Percentiles rank a stretch among this genome's conserved stretches.
Conservation (phyloP, 106 monocot genomes). For the Chionographis japonica region DNA sequence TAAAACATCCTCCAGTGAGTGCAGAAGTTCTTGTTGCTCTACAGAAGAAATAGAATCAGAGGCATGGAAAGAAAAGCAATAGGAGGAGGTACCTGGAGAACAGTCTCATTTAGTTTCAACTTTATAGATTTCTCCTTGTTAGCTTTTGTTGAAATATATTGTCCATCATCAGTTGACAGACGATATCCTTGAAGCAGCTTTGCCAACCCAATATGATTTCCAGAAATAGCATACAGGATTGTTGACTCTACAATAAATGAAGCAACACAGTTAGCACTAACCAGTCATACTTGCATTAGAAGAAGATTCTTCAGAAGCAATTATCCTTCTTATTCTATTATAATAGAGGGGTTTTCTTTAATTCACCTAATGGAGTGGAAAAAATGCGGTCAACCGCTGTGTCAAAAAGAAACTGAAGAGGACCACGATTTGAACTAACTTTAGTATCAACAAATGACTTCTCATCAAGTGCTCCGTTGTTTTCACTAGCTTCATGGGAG, state of each 20-base stretch:
- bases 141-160: slow-evolving; percentile 72
- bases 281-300: not conserved
- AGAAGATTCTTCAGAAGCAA: not conserved
- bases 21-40: not conserved
- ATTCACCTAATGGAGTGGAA: slow-evolving; percentile 80
- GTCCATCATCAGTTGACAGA: slow-evolving; percentile 62
- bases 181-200: slow-evolving; percentile 75
- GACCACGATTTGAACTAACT: slow-evolving; percentile 34
- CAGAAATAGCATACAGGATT: slow-evolving; percentile 78
- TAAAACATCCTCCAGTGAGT: not conserved
- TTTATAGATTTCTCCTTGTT: slow-evolving; percentile 88
- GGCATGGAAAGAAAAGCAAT: not conserved
- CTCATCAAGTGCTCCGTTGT: slow-evolving; percentile 72
- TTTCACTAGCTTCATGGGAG: slow-evolving; percentile 43
- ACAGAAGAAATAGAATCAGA: not conserved
- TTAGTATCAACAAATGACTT: slow-evolving; percentile 62
- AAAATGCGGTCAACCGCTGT: slow-evolving; percentile 80
- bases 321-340: not conserved
- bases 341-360: not conserved
- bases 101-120: slow-evolving; percentile 76
- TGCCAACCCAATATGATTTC: slow-evolving; percentile 71
- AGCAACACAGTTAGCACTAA: slow-evolving; percentile 3
- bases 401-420: slow-evolving; percentile 79
- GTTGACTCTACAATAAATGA: slow-evolving; percentile 66
- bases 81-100: slow-evolving; percentile 60